Evolutionary conservation across 306 rosid species (phyloP).

Genomic region (Quercus engelmannii): DNA sequence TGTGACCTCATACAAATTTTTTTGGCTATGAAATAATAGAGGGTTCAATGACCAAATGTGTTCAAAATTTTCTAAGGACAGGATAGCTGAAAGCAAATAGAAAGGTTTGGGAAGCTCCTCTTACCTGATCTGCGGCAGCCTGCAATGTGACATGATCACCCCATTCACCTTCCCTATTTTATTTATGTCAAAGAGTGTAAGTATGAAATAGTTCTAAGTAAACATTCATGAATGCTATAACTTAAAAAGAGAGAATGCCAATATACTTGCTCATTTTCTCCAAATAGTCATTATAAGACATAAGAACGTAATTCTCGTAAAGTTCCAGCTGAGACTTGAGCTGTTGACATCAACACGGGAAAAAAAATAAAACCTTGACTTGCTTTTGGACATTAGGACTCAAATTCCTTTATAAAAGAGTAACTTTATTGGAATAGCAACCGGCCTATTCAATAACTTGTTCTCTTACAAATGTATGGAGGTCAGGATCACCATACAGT

Average conservation of each 20-base stretch:
- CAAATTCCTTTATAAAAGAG: no score
- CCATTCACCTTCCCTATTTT: constrained; percentile 90
- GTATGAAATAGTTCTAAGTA: constrained; percentile 7
- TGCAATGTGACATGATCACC: constrained; percentile 96
- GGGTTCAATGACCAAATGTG: not conserved
- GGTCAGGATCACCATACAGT: no score
- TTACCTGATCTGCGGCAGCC: constrained; percentile 95
- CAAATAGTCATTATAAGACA: constrained; percentile 71
- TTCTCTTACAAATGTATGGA: no score
- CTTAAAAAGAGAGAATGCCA: constrained; percentile 8
- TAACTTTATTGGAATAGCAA: no score
- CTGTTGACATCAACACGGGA: constrained; percentile 31
- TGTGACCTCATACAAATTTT: not conserved
- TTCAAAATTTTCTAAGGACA: not conserved
- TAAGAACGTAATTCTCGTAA: constrained; percentile 71
- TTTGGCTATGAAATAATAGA: not conserved
- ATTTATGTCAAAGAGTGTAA: constrained; percentile 17
- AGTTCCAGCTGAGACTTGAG: constrained; percentile 50
- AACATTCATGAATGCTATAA: not conserved
- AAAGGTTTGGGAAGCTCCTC: constrained; percentile 10
- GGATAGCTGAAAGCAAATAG: constrained; percentile 9
- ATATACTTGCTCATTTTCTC: constrained; percentile 73
- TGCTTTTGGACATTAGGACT: no score
- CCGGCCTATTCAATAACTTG: no score
- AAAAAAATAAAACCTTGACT: no score